phyloP scores from a whole-genome alignment of 148 eudicot genomes.

The Rhododendron kiyosumense region DNA sequence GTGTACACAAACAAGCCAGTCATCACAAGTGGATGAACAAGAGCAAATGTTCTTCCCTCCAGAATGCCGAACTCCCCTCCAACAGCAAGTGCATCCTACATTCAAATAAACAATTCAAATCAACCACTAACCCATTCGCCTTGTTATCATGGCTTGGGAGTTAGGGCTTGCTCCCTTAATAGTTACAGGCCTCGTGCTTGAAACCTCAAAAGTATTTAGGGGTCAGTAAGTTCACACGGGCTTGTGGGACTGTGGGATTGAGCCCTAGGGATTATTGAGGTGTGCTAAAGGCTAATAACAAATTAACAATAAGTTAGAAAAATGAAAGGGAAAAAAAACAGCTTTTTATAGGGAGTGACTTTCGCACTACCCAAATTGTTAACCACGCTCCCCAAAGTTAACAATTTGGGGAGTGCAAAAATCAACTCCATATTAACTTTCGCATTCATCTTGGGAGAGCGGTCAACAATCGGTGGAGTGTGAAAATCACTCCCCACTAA shows the following conservation, averaged over 20 bases:
- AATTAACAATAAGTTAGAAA: background rate
- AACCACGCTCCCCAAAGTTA: too few relatives aligned
- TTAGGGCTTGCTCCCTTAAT: background rate
- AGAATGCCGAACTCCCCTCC: constrained; percentile 85
- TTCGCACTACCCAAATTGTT: too few relatives aligned
- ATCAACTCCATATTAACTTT: too few relatives aligned
- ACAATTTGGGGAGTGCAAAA: too few relatives aligned
- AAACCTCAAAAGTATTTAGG: background rate
- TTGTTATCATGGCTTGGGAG: background rate
- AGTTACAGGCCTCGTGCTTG: background rate
- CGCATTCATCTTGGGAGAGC: too few relatives aligned
- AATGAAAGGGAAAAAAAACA: too few relatives aligned
- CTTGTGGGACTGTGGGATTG: background rate
- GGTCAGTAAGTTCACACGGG: background rate
- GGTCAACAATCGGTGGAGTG: too few relatives aligned
- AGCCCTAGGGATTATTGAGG: background rate
- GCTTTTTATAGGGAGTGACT: too few relatives aligned
- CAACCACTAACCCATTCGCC: background rate
- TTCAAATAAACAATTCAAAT: background rate
- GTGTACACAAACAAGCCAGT: constrained; percentile 66
- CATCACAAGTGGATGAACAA: constrained; percentile 83
- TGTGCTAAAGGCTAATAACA: background rate
- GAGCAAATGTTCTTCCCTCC: constrained; percentile 76
- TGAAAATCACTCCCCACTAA: too few relatives aligned
- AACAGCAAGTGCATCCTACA: constrained; percentile 82